A percentile compares a stretch with the other conserved stretches of the same genome.
Conservation (phyloP, 2,329 filamentous ascomycete genomes). For the Cladophialophora yegresii region DNA sequence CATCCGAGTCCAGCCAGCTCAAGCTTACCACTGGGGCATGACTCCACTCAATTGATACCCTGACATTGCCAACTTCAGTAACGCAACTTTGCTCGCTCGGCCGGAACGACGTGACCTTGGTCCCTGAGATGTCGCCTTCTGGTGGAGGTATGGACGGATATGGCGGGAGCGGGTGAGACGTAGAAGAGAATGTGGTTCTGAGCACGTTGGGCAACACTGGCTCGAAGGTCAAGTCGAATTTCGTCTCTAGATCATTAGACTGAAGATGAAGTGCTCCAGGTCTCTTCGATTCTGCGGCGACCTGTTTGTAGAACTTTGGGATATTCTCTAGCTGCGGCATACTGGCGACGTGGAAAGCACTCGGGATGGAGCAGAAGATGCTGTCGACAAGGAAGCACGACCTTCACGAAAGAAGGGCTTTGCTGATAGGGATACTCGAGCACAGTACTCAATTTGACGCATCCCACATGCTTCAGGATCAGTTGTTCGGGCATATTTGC, state of each 20-base stretch:
- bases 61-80: constrained; percentile 54
- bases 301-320: constrained; percentile 39
- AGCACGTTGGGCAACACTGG: constrained; percentile 64
- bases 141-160: constrained; percentile 62
- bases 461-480: neutral
- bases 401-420: neutral
- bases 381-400: neutral
- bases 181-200: constrained; percentile 66
- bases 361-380: neutral
- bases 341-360: constrained; percentile 21
- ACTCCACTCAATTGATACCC: constrained; percentile 61
- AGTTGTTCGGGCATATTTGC: neutral
- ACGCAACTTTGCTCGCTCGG: constrained; percentile 41
- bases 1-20: constrained; percentile 52
- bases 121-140: constrained; percentile 34
- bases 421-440: neutral
- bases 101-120: constrained; percentile 38
- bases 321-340: constrained; percentile 56
- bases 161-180: constrained; percentile 64
- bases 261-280: constrained; percentile 44
- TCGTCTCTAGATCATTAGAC: constrained; percentile 45
- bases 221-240: constrained; percentile 64
- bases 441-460: constrained; percentile 1
- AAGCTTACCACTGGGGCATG: constrained; percentile 61
- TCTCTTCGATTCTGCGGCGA: constrained; percentile 5